Conservation (phyloP, 345 rosid species). For the Populus ilicifolia region DNA sequence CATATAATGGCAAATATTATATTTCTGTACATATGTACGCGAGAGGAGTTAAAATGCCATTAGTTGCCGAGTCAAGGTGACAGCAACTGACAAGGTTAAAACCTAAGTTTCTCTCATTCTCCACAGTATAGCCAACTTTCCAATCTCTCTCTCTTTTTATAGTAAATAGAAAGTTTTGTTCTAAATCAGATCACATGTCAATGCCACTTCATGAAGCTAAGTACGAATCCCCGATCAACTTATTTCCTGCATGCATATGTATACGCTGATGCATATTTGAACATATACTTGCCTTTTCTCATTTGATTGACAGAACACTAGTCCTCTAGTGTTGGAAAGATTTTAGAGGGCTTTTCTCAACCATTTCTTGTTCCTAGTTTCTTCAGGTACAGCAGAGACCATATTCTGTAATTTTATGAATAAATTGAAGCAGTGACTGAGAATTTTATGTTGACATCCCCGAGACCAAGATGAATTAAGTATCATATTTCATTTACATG, state of each 20-base stretch:
- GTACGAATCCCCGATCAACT: no score
- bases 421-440: no score
- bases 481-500: no score
- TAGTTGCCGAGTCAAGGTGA: not conserved
- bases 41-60: not conserved
- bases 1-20: not conserved
- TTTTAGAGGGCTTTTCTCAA: not conserved
- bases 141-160: not conserved
- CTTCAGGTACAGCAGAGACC: not conserved
- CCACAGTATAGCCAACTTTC: not conserved
- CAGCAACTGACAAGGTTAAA: not conserved
- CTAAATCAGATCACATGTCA: no score
- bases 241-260: no score
- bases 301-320: no score
- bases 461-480: no score
- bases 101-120: not conserved
- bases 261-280: no score
- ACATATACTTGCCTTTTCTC: no score
- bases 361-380: not conserved
- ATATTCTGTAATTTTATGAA: not conserved
- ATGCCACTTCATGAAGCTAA: no score
- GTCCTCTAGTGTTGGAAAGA: not conserved
- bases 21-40: not conserved
- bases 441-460: no score
- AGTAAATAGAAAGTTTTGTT: not conserved